Conservation (phyloP, 1,284 basidiomycete species). For the Erythrobasidium hasegawianum region DNA sequence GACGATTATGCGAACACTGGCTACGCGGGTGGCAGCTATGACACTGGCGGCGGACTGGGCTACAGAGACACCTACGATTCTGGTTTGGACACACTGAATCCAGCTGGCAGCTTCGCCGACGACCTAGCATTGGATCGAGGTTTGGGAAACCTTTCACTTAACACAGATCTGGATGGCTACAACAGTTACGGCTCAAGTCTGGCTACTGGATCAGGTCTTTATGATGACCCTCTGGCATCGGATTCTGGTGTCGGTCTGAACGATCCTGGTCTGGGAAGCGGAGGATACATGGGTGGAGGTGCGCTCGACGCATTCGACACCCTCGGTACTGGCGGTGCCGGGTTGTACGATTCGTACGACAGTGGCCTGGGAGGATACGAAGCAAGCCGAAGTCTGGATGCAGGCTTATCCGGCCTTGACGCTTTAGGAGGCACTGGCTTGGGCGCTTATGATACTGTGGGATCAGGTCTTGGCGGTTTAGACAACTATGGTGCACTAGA, state of each 20-base stretch:
- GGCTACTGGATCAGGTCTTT: slow-evolving; percentile 10
- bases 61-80: not conserved
- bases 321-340: not conserved
- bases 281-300: not conserved
- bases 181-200: slow-evolving; percentile 9
- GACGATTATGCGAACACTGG: not conserved
- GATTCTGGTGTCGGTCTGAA: slow-evolving; percentile 3
- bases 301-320: not conserved
- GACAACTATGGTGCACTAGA: not conserved
- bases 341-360: not conserved
- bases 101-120: not conserved
- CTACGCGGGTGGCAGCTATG: not conserved
- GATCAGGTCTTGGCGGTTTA: not conserved
- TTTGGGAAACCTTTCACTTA: slow-evolving; percentile 13
- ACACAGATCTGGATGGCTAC: slow-evolving; percentile 19
- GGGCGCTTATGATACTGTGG: not conserved
- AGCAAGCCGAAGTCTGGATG: not conserved
- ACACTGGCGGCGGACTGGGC: not conserved
- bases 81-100: not conserved
- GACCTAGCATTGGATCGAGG: slow-evolving; percentile 16
- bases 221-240: slow-evolving; percentile 1
- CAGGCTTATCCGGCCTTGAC: not conserved
- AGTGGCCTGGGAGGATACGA: not conserved
- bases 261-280: not conserved
- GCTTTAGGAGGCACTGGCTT: not conserved